Percentiles rank a stretch among this genome's conserved stretches.
phyloP scores from a whole-genome alignment of 208 protist species.

The Trichomonas gallinae region DNA sequence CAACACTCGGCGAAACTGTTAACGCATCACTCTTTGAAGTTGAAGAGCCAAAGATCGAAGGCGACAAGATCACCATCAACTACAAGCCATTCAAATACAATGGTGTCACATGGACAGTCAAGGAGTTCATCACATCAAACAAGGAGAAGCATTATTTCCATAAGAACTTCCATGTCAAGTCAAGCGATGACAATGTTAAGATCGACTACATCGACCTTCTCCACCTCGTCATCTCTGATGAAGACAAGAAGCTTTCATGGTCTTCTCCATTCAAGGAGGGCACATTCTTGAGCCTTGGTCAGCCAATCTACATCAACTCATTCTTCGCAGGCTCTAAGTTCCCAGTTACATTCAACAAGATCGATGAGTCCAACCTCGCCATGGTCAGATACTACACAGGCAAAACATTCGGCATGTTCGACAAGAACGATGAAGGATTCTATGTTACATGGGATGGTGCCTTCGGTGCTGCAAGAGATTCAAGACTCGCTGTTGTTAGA shows the following conservation, averaged over 20 bases:
- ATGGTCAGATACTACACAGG: background rate
- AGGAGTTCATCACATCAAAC: background rate
- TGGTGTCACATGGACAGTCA: background rate
- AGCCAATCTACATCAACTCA: background rate
- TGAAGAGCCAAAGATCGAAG: too few relatives aligned
- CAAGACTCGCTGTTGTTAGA: background rate
- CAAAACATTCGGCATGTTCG: background rate
- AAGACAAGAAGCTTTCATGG: background rate
- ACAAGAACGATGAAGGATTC: background rate
- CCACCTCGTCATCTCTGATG: background rate
- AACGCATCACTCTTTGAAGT: too few relatives aligned
- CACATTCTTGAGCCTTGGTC: background rate
- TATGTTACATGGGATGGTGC: background rate
- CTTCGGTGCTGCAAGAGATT: background rate
- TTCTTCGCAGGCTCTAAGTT: background rate
- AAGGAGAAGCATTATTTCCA: background rate
- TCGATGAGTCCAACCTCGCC: background rate
- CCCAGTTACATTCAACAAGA: background rate
- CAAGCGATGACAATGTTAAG: background rate
- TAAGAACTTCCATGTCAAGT: background rate
- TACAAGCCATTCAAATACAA: background rate
- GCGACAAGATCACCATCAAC: background rate
- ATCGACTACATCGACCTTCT: background rate
- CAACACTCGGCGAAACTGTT: too few relatives aligned
- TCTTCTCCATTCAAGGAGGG: background rate